A percentile compares a stretch with the other conserved stretches of the same genome.
phyloP scores from a whole-genome alignment of 2,329 filamentous ascomycete genomes.

The Ampelomyces quisqualis region DNA sequence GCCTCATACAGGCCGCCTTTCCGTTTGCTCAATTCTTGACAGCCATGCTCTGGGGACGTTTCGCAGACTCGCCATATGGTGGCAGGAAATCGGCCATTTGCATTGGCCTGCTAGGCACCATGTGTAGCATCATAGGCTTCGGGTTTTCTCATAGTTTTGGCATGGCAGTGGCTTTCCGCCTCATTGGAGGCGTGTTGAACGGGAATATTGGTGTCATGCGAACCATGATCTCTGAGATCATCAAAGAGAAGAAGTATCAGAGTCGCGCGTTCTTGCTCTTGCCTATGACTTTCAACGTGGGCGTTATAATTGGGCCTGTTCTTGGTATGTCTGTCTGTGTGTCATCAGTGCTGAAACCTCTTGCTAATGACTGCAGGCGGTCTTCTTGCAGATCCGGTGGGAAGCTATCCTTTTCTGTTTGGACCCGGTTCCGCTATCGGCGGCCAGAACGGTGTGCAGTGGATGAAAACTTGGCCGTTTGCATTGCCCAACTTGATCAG shows the following conservation, averaged over 20 bases:
- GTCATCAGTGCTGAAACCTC: not conserved
- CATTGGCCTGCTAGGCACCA: slow-evolving; percentile 71
- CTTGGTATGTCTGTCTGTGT: slow-evolving; percentile 34
- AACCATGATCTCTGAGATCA: slow-evolving; percentile 72
- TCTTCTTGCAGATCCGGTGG: slow-evolving; percentile 65
- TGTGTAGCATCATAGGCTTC: slow-evolving; percentile 65
- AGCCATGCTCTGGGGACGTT: slow-evolving; percentile 76
- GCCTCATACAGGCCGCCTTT: slow-evolving; percentile 75
- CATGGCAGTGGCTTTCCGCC: slow-evolving; percentile 64
- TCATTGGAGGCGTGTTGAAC: slow-evolving; percentile 66
- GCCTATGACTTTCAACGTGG: slow-evolving; percentile 68
- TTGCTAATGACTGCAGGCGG: slow-evolving; percentile 56
- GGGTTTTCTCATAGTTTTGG: slow-evolving; percentile 66
- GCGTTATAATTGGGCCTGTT: slow-evolving; percentile 50
- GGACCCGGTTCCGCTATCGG: slow-evolving; percentile 60
- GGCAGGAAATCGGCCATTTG: slow-evolving; percentile 78
- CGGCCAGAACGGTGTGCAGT: slow-evolving; percentile 59
- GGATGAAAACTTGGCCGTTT: slow-evolving; percentile 67
- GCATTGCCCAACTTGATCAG: slow-evolving; percentile 69
- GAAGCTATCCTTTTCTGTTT: slow-evolving; percentile 63
- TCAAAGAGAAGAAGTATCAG: slow-evolving; percentile 66
- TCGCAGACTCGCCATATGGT: slow-evolving; percentile 61
- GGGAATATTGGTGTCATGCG: slow-evolving; percentile 74
- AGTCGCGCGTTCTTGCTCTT: slow-evolving; percentile 59
- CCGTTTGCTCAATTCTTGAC: slow-evolving; percentile 80